phyloP scores from a whole-genome alignment of 768 basidiomycete species.

The Dictyophora rubrovolvata region DNA sequence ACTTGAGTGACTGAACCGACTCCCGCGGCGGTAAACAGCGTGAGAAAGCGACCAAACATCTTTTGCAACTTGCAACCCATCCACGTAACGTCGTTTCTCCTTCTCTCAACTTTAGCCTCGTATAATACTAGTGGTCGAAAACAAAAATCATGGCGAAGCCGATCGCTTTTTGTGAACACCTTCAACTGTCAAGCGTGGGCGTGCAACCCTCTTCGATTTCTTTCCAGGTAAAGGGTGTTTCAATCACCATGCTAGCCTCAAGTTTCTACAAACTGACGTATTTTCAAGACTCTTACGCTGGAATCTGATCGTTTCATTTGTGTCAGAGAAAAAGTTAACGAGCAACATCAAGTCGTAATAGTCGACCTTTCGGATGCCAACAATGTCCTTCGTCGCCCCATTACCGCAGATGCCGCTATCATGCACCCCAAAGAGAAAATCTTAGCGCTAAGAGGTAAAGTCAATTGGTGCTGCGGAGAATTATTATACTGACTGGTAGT shows the following conservation, averaged over 20 bases:
- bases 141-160: constrained; percentile 38
- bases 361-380: constrained; percentile 96
- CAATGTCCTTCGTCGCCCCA: constrained; percentile 91
- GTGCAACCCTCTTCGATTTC: constrained; percentile 95
- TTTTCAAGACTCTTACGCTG: constrained; percentile 70
- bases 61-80: neutral
- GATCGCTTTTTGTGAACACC: constrained; percentile 82
- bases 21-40: neutral
- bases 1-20: neutral
- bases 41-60: neutral
- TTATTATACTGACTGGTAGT: constrained; percentile 10
- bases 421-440: constrained; percentile 98
- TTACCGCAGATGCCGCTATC: constrained; percentile 97
- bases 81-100: constrained; percentile 1
- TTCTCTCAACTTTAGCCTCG: neutral
- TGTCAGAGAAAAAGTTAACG: constrained; percentile 89
- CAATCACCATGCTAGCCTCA: constrained; percentile 1
- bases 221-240: constrained; percentile 60
- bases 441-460: constrained; percentile 82
- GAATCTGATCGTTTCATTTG: constrained; percentile 99
- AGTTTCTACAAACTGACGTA: neutral
- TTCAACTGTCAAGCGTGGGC: constrained; percentile 91
- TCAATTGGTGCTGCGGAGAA: neutral
- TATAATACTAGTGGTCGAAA: neutral
- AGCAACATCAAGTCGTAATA: constrained; percentile 97